Evolutionary conservation across 148 eudicot species (phyloP), one percentile per base, ranked within the genome.

Genomic region (Rhododendron ferrugineum): DNA sequence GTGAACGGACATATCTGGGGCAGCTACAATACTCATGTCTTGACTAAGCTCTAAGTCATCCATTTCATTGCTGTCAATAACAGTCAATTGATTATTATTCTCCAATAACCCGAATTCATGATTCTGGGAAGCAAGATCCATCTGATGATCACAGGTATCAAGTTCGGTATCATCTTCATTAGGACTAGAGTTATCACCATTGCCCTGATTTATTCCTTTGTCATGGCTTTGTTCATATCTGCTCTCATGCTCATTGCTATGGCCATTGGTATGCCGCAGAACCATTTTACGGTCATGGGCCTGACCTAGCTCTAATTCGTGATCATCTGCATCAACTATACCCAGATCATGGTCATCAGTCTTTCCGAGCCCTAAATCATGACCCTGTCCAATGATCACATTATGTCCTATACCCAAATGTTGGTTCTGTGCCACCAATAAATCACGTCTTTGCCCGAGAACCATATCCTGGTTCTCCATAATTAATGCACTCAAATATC

Each of bases 401-500:
- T 75, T 75, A 81, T 88, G 80, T 62, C 87, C 94, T 18, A 54
- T 54, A 54, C 60, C 60, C 81, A 86, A 84, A 58, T 92, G 89
- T 80, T 89, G 89, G 86, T 89, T 86, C 76, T 88, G 93, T 82
- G 60, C 60, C 60, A 85, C 90, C 52, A 82, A 80, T 7, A 83
- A 56, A 54, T 88, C 90, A 62, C 75, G 89, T 75, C 85, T 85
- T 72, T 88, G 85, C 83, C 82, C 90, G 54, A 85, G 81, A 78
- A 87, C 84, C 34, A 85, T 60, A 85, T 90, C 88, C 47, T 89
- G 89, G 60, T 88, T 86, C 28, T 88, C 91, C 93, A 93, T 91
- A 58, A 83, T 34, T 20, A 74, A 49, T 44, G 37, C 40, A 28
- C 26, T 2, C 50, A 36, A 54, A 86, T 66, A 72, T 66, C 49